Percentiles rank a stretch among this genome's conserved stretches.
Evolutionary conservation across 768 basidiomycete genomes (phyloP).

Genomic region (Tephrocybe sp.): DNA sequence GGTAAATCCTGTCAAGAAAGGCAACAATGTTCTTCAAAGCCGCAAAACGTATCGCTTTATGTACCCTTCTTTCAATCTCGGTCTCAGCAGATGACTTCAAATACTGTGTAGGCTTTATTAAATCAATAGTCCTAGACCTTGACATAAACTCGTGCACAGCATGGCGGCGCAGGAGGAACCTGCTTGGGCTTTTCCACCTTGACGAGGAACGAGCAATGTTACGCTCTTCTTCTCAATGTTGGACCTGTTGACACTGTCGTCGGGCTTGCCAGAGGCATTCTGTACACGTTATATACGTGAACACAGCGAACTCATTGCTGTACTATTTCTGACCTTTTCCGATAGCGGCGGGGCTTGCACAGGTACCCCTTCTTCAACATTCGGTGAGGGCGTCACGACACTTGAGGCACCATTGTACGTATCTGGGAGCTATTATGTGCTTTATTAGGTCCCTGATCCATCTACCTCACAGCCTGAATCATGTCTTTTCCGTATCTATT

Average conservation of each 20-base stretch:
- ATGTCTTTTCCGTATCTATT: not conserved
- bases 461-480: not conserved
- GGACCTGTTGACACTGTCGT: not conserved
- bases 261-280: not conserved
- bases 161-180: not conserved
- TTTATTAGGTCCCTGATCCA: not conserved
- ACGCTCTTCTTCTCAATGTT: not conserved
- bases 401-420: not conserved
- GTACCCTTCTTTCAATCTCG: not conserved
- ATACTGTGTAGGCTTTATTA: not conserved
- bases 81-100: not conserved
- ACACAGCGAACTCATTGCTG: too few relatives aligned
- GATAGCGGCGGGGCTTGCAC: not conserved
- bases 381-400: not conserved
- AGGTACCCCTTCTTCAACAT: not conserved
- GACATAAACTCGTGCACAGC: not conserved
- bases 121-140: not conserved
- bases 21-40: not conserved
- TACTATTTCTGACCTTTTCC: not conserved
- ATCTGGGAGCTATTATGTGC: not conserved
- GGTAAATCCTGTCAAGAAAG: too few relatives aligned
- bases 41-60: not conserved
- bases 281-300: slow-evolving; percentile 4
- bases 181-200: not conserved
- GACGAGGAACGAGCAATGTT: not conserved